Evolutionary conservation across 1,284 basidiomycete genomes (phyloP).

Genomic region (Ustilago shanxiensis): DNA sequence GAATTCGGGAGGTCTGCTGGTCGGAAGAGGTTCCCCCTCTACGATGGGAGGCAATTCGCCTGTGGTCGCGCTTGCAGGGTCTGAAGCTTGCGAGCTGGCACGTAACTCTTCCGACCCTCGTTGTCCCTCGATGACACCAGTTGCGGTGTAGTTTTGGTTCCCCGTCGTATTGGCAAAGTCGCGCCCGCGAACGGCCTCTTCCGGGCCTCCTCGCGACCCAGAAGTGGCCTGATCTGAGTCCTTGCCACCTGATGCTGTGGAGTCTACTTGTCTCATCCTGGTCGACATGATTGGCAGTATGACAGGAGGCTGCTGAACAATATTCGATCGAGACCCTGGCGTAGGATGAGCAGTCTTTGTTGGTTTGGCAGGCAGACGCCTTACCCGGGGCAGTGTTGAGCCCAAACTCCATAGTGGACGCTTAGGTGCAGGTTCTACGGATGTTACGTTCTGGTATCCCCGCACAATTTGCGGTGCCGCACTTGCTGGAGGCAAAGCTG

Average conservation of each 20-base stretch:
- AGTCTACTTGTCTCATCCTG: neutral
- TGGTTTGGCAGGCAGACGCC: conserved; percentile 16
- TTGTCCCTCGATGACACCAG: neutral
- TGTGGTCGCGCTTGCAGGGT: neutral
- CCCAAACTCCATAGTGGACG: conserved; percentile 35
- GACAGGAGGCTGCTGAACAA: conserved; percentile 15
- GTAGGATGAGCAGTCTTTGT: conserved; percentile 22
- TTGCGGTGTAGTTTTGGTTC: conserved; percentile 2
- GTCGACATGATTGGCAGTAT: neutral
- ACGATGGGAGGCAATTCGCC: conserved; percentile 20
- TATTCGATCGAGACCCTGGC: conserved; percentile 20
- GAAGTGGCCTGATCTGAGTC: neutral
- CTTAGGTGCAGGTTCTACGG: conserved; percentile 23
- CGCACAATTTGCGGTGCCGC: conserved; percentile 1
- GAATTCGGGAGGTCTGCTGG: neutral
- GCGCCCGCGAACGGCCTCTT: conserved; percentile 12
- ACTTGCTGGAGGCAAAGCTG: neutral
- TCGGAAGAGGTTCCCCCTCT: conserved; percentile 21
- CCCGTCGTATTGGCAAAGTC: conserved; percentile 14
- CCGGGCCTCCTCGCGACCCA: neutral
- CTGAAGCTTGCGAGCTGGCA: conserved; percentile 12
- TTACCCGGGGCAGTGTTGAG: conserved; percentile 21
- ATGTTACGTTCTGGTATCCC: conserved; percentile 27
- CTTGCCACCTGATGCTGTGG: neutral
- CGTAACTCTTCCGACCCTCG: neutral